phyloP scores from a whole-genome alignment of 2,329 filamentous ascomycete genomes.

The Escovopsis sp. region DNA sequence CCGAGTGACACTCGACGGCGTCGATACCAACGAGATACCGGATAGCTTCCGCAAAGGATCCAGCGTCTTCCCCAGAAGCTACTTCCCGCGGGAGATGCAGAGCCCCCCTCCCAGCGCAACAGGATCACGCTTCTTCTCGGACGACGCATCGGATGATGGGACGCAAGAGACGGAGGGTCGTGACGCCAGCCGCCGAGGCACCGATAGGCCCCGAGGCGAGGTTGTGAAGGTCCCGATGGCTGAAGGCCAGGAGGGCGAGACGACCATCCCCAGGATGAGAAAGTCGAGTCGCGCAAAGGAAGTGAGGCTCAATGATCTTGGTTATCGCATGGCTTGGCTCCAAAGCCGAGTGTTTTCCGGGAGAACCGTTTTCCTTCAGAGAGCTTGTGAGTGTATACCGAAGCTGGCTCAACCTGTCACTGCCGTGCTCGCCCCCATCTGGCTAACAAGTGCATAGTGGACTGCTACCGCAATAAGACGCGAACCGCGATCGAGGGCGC shows the following conservation, averaged over 20 bases:
- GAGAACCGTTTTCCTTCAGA: constrained; percentile 74
- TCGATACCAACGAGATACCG: constrained; percentile 90
- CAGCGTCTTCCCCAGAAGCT: constrained; percentile 80
- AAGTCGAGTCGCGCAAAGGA: constrained; percentile 62
- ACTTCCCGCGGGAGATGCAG: constrained; percentile 89
- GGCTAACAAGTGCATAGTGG: constrained; percentile 41
- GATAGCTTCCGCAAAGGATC: constrained; percentile 87
- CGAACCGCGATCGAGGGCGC: constrained; percentile 64
- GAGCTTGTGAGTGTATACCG: constrained; percentile 56
- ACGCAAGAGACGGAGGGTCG: constrained; percentile 37
- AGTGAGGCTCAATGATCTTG: constrained; percentile 81
- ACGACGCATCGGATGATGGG: constrained; percentile 44
- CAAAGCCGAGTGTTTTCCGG: constrained; percentile 86
- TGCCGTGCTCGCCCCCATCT: constrained; percentile 4
- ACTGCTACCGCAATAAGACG: constrained; percentile 89
- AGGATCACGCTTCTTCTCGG: constrained; percentile 59
- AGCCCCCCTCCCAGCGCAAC: constrained; percentile 64
- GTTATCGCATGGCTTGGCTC: constrained; percentile 92
- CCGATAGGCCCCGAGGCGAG: constrained; percentile 17
- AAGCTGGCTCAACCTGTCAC: not conserved
- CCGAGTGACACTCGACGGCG: constrained; percentile 80
- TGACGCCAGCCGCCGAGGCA: constrained; percentile 20
- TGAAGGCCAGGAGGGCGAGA: constrained; percentile 58
- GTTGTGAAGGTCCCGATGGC: constrained; percentile 47
- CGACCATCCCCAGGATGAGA: constrained; percentile 62